Evolutionary conservation across 768 basidiomycete species (phyloP), one percentile per base, ranked within the genome.

Genomic region (Pulveroboletus sp.): DNA sequence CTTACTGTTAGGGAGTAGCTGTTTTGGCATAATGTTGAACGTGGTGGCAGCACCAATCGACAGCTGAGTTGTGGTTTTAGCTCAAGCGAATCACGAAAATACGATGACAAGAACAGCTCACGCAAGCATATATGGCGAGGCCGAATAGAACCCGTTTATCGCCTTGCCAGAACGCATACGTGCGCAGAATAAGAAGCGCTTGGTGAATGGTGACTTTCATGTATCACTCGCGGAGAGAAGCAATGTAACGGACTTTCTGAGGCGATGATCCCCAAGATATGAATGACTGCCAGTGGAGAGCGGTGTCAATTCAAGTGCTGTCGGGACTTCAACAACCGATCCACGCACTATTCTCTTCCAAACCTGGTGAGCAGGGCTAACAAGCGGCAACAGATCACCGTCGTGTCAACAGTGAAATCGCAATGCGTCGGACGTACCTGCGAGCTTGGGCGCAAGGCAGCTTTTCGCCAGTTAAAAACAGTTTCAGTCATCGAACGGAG

Each of bases 121-220:
- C 60, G 1, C 4, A 6, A 26, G 20, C 40, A 6, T 52, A 63
- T n/a, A 19, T 5, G 9, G 41, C 11, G 19, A 63, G 58, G 22
- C 50, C 57, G 20, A 42, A 55, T 22, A 50, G 37, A 4, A 61
- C 11, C 8, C 37, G 23, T 24, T 41, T 61, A 24, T 55, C 24
- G 8, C 54, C 32, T 23, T 51, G 35, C 59, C 59, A 61, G 13
- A 55, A 63, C 1, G 60, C 60, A 24, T 51, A 60, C 9, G 59
- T 63, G 47, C 53, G 56, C 17, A 60, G 17, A 38, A 52, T 6
- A 3, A 61, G 45, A 27, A 61, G 53, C 26, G 38, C 61, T 63
- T 35, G 17, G 16, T 17, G 7, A 26, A 19, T 20, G 24, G 34
- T 7, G 6, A 32, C 6, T n/a, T 43, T 40, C 27, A 35, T 30